Evolutionary conservation across 768 basidiomycete species (phyloP), one percentile per base, ranked within the genome.

Genomic region (Leccinellum albellum): DNA sequence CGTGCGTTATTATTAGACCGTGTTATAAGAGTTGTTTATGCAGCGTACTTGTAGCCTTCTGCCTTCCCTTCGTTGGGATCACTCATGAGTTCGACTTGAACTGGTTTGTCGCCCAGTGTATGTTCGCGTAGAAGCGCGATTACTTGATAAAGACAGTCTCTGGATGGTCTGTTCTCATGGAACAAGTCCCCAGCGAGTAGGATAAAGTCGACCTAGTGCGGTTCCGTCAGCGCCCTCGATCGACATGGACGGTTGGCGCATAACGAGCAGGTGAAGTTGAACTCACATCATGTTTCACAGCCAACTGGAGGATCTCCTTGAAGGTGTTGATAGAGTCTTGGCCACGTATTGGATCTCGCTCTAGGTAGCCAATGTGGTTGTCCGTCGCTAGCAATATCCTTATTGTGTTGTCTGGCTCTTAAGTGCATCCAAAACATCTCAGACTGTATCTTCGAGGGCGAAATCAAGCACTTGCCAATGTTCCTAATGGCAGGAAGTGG

Each of bases 321-420:
- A 99, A 99, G 0, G 95, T 91, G 72, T 96, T 89, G 64, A 99
- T 90, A 3, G 94, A 91, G 69, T 99, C 97, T 71, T 92, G 88
- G 0, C 96, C 94, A 29, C 97, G 83, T 44, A 98, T 79, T 2
- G 97, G 95, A 68, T 99, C 97, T 59, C 93, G 82, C 73, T 98
- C 96, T 60, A 88, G 81, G 74, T 92, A 97, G 0, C 97, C 97
- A 59, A 99, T 89, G 66, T 98, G 95, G 63, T 93, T 96, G 74
- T 98, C 95, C 0, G 95, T 97, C 6, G 95, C 95, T 7, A 98
- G 84, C 69, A 98, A 73, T 65, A 98, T 94, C 59, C 76, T 79
- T 58, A 94, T 85, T 1, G 84, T 90, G 66, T 92, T 82, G 58
- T 87, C 81, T 20, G 78, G 73, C 56, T 76, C 87, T 87, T 55